These are phyloP conservation scores for Perilla frutescens DNA, from an alignment of 257 asterid species.

Conservation along the genomic window DNA sequence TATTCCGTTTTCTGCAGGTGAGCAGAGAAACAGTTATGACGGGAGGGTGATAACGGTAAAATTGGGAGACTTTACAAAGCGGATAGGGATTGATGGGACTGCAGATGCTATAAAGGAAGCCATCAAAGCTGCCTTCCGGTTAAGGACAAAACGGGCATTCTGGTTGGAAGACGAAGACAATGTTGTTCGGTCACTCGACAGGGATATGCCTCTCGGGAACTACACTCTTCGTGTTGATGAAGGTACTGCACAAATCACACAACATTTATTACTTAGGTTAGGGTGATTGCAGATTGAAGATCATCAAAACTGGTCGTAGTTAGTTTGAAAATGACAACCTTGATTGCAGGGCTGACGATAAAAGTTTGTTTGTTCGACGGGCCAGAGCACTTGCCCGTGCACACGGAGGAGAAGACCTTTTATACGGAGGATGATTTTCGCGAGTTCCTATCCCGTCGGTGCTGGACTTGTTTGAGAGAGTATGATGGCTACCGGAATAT, in stretches of 20 bases:
- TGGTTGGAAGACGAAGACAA: conserved; percentile 93
- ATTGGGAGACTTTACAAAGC: conserved; percentile 71
- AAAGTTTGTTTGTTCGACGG: conserved; percentile 68
- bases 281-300: conserved; percentile 15
- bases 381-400: conserved; percentile 61
- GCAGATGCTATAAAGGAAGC: conserved; percentile 85
- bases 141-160: conserved; percentile 84
- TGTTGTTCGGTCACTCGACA: conserved; percentile 74
- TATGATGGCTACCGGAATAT: conserved; percentile 63
- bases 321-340: not conserved
- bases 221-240: conserved; percentile 90
- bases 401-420: conserved; percentile 71
- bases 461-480: conserved; percentile 81
- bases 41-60: conserved; percentile 89
- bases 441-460: conserved; percentile 63
- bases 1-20: conserved; percentile 52
- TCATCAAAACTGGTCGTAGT: not conserved
- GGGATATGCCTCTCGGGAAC: conserved; percentile 91
- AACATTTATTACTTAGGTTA: conserved; percentile 20
- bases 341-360: conserved; percentile 64
- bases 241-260: conserved; percentile 50
- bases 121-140: conserved; percentile 76
- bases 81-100: conserved; percentile 83
- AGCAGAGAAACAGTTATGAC: conserved; percentile 58
- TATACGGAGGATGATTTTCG: conserved; percentile 73